Evolutionary conservation across 2,329 filamentous ascomycete species (phyloP).

Genomic region (Pleomassaria siparia): DNA sequence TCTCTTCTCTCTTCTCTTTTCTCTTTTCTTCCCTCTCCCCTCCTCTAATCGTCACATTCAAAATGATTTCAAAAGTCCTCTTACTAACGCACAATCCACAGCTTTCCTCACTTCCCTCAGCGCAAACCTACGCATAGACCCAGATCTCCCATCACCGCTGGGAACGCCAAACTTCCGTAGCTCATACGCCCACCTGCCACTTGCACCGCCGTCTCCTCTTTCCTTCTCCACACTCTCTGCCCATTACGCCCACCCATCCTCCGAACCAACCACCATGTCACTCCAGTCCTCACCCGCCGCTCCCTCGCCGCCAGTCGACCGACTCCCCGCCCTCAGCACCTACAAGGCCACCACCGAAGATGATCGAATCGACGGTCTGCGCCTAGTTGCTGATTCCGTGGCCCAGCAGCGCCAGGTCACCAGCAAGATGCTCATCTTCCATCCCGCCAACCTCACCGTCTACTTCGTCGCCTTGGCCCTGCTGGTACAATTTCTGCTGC

Average conservation of each 20-base stretch:
- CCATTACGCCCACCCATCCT: slow-evolving; percentile 35
- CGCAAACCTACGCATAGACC: slow-evolving; percentile 72
- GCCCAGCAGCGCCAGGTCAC: slow-evolving; percentile 77
- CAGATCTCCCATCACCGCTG: slow-evolving; percentile 61
- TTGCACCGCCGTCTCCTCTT: slow-evolving; percentile 51
- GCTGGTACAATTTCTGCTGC: slow-evolving; percentile 44
- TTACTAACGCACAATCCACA: slow-evolving; percentile 39
- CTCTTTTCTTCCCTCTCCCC: neutral
- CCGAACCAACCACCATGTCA: slow-evolving; percentile 43
- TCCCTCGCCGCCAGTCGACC: slow-evolving; percentile 20
- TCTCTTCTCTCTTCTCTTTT: too few relatives aligned
- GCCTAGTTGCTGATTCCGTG: slow-evolving; percentile 76
- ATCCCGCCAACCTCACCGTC: slow-evolving; percentile 40
- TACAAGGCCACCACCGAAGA: slow-evolving; percentile 52
- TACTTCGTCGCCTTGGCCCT: slow-evolving; percentile 44
- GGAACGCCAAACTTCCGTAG: slow-evolving; percentile 60
- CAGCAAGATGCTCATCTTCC: slow-evolving; percentile 56
- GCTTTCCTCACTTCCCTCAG: slow-evolving; percentile 82
- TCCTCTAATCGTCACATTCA: too few relatives aligned
- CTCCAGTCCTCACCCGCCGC: slow-evolving; percentile 32
- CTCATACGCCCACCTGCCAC: slow-evolving; percentile 51
- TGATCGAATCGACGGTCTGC: slow-evolving; percentile 68
- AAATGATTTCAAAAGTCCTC: neutral
- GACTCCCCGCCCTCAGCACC: slow-evolving; percentile 62
- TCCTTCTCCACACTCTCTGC: slow-evolving; percentile 48